Base-by-base conservation (phyloP, 2,329 filamentous ascomycete genomes). In the Lecanicillium sp. region DNA sequence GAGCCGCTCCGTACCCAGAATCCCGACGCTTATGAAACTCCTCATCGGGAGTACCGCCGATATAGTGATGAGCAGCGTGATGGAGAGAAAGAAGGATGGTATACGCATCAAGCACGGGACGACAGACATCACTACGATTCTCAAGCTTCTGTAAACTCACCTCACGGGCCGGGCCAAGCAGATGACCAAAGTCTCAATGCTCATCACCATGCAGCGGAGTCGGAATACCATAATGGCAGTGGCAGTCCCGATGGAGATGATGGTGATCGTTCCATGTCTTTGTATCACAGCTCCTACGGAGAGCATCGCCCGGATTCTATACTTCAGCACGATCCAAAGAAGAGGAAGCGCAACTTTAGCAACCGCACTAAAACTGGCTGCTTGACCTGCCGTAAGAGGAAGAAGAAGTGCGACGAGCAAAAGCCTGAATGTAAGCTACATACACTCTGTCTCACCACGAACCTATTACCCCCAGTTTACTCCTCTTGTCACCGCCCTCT, bases 341-440 rank as follows among this genome's bases (percentile, higher is more conserved):
- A 83, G 58, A 65, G 81, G 35, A 85, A 85, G 60, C 72, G 82
- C 29, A 85, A 86, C 54, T 96, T 95, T 54, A 94, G 87, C 64
- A 95, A 95, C 60, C 76, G 90, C 43, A 95, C 90, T 15, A 96
- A 96, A 65, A 95, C 89, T 9, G 88, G 89, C 22, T 96, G 90
- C 59, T 78, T 94, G 62, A 96, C 90, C 5, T 96, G 90, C 58
- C 75, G 90, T 43, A 78, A 78, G 56, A 76, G 90, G 43, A 96
- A 96, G 73, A 96, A 96, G 78, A 96, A 96, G 64, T 96, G 92
- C 56, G 90, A 96, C 56, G 92, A 96, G 66, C 76, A 75, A 38
- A 94, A 94, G 59, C 92, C 92, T 18, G 80, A 87, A 60, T 96
- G 92, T 94, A 70, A 71, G 84, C 70, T 12, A 11, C 13, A n/a